These are phyloP conservation scores for Volvox reticuliferus DNA, from an alignment of 139 green algal species.

Conservation along the genomic window DNA sequence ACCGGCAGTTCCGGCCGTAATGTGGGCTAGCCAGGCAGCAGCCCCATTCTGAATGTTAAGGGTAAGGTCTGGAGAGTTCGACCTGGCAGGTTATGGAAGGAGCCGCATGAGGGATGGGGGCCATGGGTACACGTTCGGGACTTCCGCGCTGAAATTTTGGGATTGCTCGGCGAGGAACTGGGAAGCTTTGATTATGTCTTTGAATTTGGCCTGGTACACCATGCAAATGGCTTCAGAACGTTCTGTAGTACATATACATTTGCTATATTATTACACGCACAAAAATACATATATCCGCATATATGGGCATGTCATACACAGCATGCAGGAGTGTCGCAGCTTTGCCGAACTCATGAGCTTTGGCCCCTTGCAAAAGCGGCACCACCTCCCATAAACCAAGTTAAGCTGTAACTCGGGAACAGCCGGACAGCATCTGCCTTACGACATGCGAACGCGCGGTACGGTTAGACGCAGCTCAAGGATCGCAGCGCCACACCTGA, in stretches of 20 bases:
- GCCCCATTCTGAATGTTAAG: slow-evolving; percentile 1
- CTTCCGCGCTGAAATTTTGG: not conserved
- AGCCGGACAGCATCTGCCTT: too few species aligned
- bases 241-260: not conserved
- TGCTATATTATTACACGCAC: too few species aligned
- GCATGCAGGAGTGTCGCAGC: too few species aligned
- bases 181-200: not conserved
- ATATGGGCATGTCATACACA: too few species aligned
- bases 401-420: too few species aligned
- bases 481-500: not conserved
- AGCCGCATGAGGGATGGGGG: not conserved
- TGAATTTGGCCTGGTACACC: not conserved
- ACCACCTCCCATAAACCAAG: too few species aligned
- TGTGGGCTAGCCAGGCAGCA: slow-evolving; percentile 16
- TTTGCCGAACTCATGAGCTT: too few species aligned
- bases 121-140: not conserved
- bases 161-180: not conserved
- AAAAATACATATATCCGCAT: too few species aligned
- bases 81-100: not conserved
- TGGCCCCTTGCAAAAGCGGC: too few species aligned
- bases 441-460: too few species aligned
- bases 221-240: not conserved
- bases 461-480: too few species aligned
- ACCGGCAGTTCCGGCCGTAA: slow-evolving; percentile 27
- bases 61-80: slow-evolving; percentile 29